Evolutionary conservation across 2,329 filamentous ascomycete genomes (phyloP).

Genomic region (Venturia pyrina): DNA sequence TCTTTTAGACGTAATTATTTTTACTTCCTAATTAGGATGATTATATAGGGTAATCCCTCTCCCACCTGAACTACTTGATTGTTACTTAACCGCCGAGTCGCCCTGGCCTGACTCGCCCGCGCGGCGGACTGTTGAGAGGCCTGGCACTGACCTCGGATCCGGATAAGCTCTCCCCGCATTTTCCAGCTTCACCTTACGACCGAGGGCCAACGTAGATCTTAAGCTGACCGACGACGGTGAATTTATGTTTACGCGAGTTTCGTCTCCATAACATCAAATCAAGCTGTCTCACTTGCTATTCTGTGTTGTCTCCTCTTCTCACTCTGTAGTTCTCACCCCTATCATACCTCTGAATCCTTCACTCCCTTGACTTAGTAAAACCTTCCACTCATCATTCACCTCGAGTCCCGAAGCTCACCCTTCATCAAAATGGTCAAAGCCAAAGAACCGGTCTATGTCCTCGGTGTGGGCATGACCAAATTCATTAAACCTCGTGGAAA

Average conservation of each 20-base stretch:
- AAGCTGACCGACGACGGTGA: background rate
- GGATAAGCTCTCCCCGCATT: constrained; percentile 1
- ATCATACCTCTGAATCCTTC: background rate
- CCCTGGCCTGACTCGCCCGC: too few relatives aligned
- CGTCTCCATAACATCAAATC: background rate
- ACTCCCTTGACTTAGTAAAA: background rate
- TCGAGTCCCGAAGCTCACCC: background rate
- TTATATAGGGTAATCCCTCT: too few relatives aligned
- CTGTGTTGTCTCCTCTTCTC: too few relatives aligned
- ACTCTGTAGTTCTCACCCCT: background rate
- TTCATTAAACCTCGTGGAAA: constrained; percentile 96
- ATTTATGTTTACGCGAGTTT: background rate
- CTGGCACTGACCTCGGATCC: too few relatives aligned
- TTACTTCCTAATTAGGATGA: too few relatives aligned
- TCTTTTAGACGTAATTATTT: too few relatives aligned
- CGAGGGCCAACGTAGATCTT: background rate
- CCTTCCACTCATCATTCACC: background rate
- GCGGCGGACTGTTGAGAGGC: too few relatives aligned
- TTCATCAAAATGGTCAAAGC: constrained; percentile 37
- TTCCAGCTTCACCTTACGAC: background rate
- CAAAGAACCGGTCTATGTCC: constrained; percentile 62
- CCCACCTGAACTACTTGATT: too few relatives aligned
- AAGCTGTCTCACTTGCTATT: background rate
- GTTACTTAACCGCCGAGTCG: too few relatives aligned
- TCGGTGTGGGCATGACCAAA: constrained; percentile 97